Evolutionary conservation across 2,329 filamentous ascomycete species (phyloP), one percentile per base, ranked within the genome.

Genomic region (Botryotinia convoluta): DNA sequence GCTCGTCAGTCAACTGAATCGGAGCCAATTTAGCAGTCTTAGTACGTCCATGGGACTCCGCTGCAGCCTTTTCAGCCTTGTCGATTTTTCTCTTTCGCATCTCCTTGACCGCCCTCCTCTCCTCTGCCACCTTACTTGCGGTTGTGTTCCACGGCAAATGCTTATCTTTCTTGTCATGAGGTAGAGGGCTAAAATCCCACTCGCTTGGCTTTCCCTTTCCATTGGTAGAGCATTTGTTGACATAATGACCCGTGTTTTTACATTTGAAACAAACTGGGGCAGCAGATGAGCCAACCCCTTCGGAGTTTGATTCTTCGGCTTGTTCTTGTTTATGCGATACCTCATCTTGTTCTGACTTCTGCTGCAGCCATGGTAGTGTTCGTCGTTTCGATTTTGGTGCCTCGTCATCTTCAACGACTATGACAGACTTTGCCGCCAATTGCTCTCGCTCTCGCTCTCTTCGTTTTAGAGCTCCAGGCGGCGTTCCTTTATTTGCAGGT

Each of bases 81-180:
- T 84, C 80, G 51, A 84, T 83, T 32, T 84, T 83, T 20, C 44
- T 73, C 79, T 88, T 90, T 74, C 85, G 86, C 74, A 85, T 91
- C 80, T 82, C 92, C 85, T 84, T 94, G 81, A 95, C 84, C 75
- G 90, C 89, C 81, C 92, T 95, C 82, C 92, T 82, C 91, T 94
- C 82, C 92, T 93, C 91, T 80, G 95, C 94, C 57, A 95, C 84
- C 0, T 89, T 89, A 78, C 91, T 95, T 26, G 89, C 89, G 0
- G 91, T 92, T 26, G 90, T 89, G 77, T 96, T 91, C 93, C 93
- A 97, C 0, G 86, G 85, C 51, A 57, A 4, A 57, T 57, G n/a
- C 51, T 57, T 57, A 18, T 86, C 86, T 9, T 68, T 75, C 51
- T 86, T 77, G 18, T 77, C 75, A 26, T 76, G 77, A 5, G 72